Evolutionary conservation across 1,139 yeast species (phyloP).

Genomic region (Taphrina flavorubra): DNA sequence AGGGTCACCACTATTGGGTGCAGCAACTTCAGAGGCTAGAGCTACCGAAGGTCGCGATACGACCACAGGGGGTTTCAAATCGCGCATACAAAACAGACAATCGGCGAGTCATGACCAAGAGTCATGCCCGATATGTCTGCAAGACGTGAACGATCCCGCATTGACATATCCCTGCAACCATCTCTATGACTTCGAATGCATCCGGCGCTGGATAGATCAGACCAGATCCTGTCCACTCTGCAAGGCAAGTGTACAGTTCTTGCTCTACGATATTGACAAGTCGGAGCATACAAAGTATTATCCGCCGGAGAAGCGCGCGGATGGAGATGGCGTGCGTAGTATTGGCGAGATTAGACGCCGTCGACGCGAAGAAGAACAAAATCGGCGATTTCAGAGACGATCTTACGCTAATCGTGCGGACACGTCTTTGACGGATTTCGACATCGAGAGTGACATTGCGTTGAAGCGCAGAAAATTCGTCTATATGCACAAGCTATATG

Average conservation of each 20-base stretch:
- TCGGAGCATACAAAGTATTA: neutral
- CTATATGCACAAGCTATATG: constrained; percentile 10
- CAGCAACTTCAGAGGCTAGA: no score
- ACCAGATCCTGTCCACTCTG: constrained; percentile 27
- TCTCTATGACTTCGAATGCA: constrained; percentile 25
- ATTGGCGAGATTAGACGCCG: constrained; percentile 27
- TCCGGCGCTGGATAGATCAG: constrained; percentile 33
- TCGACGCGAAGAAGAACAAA: constrained; percentile 18
- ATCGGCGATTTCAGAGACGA: constrained; percentile 26
- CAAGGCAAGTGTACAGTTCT: constrained; percentile 12
- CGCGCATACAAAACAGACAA: no score
- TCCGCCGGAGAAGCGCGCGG: neutral
- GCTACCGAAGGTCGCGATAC: no score
- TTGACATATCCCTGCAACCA: constrained; percentile 33
- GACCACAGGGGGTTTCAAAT: no score
- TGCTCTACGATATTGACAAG: constrained; percentile 12
- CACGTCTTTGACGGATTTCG: neutral
- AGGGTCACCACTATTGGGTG: neutral
- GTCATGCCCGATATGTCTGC: constrained; percentile 27
- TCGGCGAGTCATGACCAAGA: neutral
- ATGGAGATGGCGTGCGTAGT: constrained; percentile 5
- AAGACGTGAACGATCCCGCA: constrained; percentile 22
- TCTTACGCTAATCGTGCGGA: neutral
- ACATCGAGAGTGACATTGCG: constrained; percentile 17
- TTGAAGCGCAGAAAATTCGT: constrained; percentile 27